Evolutionary conservation across 805 yeast species (phyloP), one percentile per base, ranked within the genome.

Genomic region (Scheffersomyces spartinae): DNA sequence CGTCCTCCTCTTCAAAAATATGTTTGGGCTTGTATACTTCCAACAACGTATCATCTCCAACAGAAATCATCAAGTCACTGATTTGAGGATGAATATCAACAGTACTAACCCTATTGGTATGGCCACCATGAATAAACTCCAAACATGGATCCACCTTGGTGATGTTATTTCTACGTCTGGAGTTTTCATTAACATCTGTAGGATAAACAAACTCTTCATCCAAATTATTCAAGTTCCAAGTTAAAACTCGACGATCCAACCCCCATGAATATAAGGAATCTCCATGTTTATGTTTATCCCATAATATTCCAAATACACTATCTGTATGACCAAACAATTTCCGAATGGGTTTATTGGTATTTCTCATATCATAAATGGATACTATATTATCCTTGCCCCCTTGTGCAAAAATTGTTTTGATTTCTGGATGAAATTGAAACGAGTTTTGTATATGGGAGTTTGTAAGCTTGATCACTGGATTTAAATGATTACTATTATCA

Each of bases 71-170:
- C 2, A 80, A 61, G 51, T 74, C 66, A 14, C 63, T 60, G 24
- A 76, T 49, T 7, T 44, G 48, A 2, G 83, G 81, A 40, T 78
- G 76, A 66, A 86, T 70, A 29, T 66, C 73, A 24, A 77, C 55
- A 36, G 76, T 88, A 29, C 73, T 62, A 23, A 84, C 63, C 27
- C 74, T 62, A 24, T 69, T 71, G 2, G 85, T 71, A 52, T 84
- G 95, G 8, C 95, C 95, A 9, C 93, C 94, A 49, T 85, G 94
- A 41, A 82, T 68, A 43, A 82, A 84, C 13, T 55, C 52, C 30
- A 84, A 63, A 45, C 84, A 78, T 5, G 94, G 91, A 35, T 85
- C 93, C 15, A 33, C 36, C 28, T 38, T 50, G 23, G 27, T 30
- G 18, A 65, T 65, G 15, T 64, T 63, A 34, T 68, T 75, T 36